Base-by-base conservation (phyloP, 306 rosid genomes). In the Cotoneaster glaucophyllus region DNA sequence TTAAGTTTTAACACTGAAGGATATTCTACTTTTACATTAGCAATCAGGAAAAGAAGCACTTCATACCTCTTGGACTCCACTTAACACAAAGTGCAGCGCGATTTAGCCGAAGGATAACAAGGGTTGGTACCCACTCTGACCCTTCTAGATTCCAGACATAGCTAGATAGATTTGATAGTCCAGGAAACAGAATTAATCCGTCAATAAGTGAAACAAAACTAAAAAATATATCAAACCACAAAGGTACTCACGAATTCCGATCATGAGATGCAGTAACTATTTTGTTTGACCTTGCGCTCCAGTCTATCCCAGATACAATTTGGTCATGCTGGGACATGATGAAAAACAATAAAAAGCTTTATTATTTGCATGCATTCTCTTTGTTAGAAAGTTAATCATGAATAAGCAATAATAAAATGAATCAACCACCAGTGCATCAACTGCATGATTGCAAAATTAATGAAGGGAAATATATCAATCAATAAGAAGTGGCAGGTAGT, bases 51-150 rank as follows among this genome's bases (percentile, higher is more conserved):
- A 61, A 50, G 5, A 39, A 32, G 52, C 41, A 37, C 45, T 78
- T 71, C 85, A 82, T 82, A 95, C 99, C 99, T 87, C 84, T 90
- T 64, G 99, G 97, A 87, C 97, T 95, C 97, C 99, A 95, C 79
- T 88, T 88, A 73, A 95, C 99, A 87, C 98, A 92, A 7, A 95
- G 93, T 77, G 99, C 99, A 64, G 99, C 96, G 37, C 99, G 99
- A 79, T 95, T 95, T 76, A 90, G 92, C 82, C 97, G 80, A 76
- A 95, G 97, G 74, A 90, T 91, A 58, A 95, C 98, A 28, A 95
- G 97, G 57, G 97, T 90, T 78, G 99, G 92, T 70, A 89, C 97
- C 99, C 99, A 92, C 80, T 92, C 93, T 71, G 93, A 85, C 79
- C 93, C 91, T 82, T 95, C 99, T 48, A 92, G 83, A 79, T 90